These are phyloP conservation scores for Poronia punctata DNA, from an alignment of 495 filamentous ascomycete genomes.

Conservation along the genomic window DNA sequence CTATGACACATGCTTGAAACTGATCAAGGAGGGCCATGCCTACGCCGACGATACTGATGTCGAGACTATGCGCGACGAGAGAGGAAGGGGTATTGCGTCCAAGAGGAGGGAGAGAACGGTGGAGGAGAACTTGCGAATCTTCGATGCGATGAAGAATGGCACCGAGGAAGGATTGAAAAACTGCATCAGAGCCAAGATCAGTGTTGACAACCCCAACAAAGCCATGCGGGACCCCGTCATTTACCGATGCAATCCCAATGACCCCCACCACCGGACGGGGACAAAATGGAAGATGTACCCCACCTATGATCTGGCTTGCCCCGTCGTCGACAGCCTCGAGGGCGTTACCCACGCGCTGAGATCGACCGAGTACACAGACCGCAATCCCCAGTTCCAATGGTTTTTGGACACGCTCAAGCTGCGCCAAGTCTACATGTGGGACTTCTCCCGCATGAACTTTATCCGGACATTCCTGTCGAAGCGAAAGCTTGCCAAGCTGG, in stretches of 20 bases:
- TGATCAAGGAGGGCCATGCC: constrained; percentile 79
- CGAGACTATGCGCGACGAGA: constrained; percentile 74
- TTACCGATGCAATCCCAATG: constrained; percentile 77
- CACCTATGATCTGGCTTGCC: constrained; percentile 91
- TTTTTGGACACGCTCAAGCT: constrained; percentile 81
- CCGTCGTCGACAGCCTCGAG: constrained; percentile 83
- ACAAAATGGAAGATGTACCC: constrained; percentile 91
- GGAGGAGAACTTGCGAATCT: constrained; percentile 71
- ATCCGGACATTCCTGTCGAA: constrained; percentile 85
- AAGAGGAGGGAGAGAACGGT: constrained; percentile 66
- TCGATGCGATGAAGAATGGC: constrained; percentile 85
- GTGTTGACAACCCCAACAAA: constrained; percentile 74
- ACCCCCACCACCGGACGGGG: constrained; percentile 82
- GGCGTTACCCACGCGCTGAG: constrained; percentile 92
- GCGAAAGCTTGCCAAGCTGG: constrained; percentile 90
- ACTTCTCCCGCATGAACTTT: constrained; percentile 96
- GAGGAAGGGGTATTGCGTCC: constrained; percentile 69
- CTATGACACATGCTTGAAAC: constrained; percentile 65
- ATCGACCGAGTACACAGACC: constrained; percentile 95
- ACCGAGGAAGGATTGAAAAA: constrained; percentile 67
- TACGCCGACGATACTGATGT: constrained; percentile 88
- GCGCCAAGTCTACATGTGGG: constrained; percentile 90
- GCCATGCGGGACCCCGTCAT: constrained; percentile 89
- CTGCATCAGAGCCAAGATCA: constrained; percentile 88
- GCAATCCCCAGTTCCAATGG: constrained; percentile 97